Evolutionary conservation across 805 yeast species (phyloP).

Genomic region (Yamadazyma scolyti): DNA sequence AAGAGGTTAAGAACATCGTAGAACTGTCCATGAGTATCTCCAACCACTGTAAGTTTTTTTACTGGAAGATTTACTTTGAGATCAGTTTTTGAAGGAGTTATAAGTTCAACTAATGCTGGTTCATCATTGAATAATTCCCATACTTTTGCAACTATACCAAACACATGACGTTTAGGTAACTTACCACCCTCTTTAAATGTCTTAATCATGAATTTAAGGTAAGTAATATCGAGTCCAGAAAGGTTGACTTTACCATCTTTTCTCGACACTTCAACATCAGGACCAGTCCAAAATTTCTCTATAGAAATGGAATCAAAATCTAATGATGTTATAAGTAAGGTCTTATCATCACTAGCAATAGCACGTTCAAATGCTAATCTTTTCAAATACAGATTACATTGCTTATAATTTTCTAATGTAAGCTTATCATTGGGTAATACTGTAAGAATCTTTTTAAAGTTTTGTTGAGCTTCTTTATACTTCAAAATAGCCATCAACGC

Average conservation of each 20-base stretch:
- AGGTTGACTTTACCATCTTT: slow-evolving; percentile 21
- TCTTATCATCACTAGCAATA: slow-evolving; percentile 67
- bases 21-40: slow-evolving; percentile 97
- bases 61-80: slow-evolving; percentile 2
- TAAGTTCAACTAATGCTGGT: slow-evolving; percentile 71
- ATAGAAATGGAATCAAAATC: slow-evolving; percentile 46
- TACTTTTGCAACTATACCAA: slow-evolving; percentile 74
- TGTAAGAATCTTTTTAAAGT: slow-evolving; percentile 60
- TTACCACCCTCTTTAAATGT: slow-evolving; percentile 70
- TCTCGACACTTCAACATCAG: slow-evolving; percentile 35
- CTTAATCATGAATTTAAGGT: slow-evolving; percentile 62
- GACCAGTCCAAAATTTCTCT: slow-evolving; percentile 62
- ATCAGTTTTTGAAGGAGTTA: slow-evolving; percentile 25
- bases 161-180: slow-evolving; percentile 78
- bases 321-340: slow-evolving; percentile 42
- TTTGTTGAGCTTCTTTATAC: slow-evolving; percentile 68
- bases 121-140: slow-evolving; percentile 62
- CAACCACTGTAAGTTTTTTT: slow-evolving; percentile 75
- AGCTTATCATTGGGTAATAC: slow-evolving; percentile 65
- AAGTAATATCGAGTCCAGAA: slow-evolving; percentile 45
- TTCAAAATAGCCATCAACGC: slow-evolving; percentile 73
- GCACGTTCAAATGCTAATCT: slow-evolving; percentile 82
- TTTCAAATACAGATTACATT: slow-evolving; percentile 63
- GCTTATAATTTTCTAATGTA: slow-evolving; percentile 59
- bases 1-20: slow-evolving; percentile 85